Percentiles rank a stretch among this genome's conserved stretches.
These are phyloP conservation scores for Globisporangium middletonii DNA, from an alignment of 352 stramenopile species.

Conservation along the genomic window DNA sequence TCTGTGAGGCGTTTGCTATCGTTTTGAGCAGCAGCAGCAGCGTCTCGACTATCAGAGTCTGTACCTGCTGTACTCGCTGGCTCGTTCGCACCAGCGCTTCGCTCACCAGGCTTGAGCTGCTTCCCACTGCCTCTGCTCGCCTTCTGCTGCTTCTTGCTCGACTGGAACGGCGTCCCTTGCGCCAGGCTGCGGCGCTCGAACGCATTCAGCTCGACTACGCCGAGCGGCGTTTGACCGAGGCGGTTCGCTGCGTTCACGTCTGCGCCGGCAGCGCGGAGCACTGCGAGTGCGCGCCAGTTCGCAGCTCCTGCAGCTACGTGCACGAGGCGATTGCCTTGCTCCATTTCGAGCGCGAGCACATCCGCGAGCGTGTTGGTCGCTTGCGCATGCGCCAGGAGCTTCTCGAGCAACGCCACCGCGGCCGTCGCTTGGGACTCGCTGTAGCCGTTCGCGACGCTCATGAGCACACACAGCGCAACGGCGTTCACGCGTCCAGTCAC, in stretches of 20 bases:
- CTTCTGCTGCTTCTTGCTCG: conserved; percentile 8
- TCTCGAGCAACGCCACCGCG: conserved; percentile 33
- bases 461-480: conserved; percentile 33
- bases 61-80: conserved; percentile 29
- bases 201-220: conserved; percentile 48
- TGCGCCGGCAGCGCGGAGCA: conserved; percentile 30
- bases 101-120: not conserved
- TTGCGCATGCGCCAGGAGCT: conserved; percentile 34
- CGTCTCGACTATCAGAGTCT: not conserved
- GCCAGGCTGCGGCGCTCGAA: conserved; percentile 18
- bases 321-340: conserved; percentile 39
- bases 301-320: conserved; percentile 43
- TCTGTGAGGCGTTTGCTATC: not conserved
- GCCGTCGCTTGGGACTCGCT: conserved; percentile 30
- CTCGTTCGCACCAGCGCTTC: conserved; percentile 1
- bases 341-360: conserved; percentile 30
- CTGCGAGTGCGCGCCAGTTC: conserved; percentile 37
- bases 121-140: conserved; percentile 6
- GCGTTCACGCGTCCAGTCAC: conserved; percentile 39
- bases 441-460: conserved; percentile 49
- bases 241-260: conserved; percentile 24
- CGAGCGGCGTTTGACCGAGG: conserved; percentile 26
- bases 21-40: too few relatives aligned
- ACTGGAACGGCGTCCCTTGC: conserved; percentile 24
- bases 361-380: conserved; percentile 19